These are phyloP conservation scores for Senna siamea DNA, from an alignment of 306 rosid species.

Conservation along the genomic window DNA sequence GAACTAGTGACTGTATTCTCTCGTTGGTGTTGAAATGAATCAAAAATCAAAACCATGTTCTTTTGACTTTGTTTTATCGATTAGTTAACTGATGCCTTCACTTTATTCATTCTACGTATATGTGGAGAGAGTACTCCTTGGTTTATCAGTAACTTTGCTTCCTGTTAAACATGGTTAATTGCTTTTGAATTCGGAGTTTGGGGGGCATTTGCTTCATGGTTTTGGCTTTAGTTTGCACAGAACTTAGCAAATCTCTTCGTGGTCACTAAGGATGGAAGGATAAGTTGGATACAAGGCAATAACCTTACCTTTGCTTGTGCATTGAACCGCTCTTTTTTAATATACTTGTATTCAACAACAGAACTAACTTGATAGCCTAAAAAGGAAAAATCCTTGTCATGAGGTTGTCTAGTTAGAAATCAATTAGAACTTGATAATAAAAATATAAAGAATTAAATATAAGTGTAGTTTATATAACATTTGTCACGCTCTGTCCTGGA, in stretches of 20 bases:
- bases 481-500: background rate
- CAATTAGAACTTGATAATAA: no score
- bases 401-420: no score
- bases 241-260: background rate
- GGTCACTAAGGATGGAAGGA: background rate
- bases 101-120: no score
- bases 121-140: no score
- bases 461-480: background rate
- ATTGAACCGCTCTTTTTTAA: no score
- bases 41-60: background rate
- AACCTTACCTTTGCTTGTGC: no score
- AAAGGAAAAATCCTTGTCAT: no score
- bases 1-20: constrained; percentile 21
- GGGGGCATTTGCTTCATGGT: constrained; percentile 39
- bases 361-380: no score
- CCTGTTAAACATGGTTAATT: background rate
- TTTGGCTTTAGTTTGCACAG: background rate
- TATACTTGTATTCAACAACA: no score
- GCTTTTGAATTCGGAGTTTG: constrained; percentile 47
- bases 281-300: background rate
- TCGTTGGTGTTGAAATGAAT: constrained; percentile 30
- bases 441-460: no score
- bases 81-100: background rate
- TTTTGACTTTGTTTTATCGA: background rate
- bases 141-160: background rate